A percentile compares a stretch with the other conserved stretches of the same genome.
These are phyloP conservation scores for Yueomyces sp. DNA, from an alignment of 805 yeast species.

Conservation along the genomic window DNA sequence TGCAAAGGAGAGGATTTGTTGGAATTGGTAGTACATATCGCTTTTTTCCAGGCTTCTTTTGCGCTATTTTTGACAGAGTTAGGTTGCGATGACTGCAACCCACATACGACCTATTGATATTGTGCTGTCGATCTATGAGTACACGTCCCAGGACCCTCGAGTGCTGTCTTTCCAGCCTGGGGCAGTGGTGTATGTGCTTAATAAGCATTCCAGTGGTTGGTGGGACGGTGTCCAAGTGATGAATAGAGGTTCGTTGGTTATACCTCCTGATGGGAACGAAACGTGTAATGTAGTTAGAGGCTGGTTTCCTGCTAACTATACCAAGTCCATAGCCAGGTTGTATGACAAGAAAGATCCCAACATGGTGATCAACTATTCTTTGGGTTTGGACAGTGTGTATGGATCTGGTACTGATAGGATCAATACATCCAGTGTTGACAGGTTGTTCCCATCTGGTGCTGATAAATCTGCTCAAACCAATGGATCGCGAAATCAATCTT, in stretches of 20 bases:
- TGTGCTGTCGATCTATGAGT: conserved; percentile 6
- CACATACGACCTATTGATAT: conserved; percentile 4
- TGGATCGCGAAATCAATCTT: too few species aligned
- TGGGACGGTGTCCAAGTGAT: conserved; percentile 66
- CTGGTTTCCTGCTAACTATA: conserved; percentile 52
- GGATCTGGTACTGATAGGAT: too few species aligned
- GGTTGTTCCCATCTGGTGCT: too few species aligned
- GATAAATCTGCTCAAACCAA: too few species aligned
- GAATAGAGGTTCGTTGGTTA: conserved; percentile 4
- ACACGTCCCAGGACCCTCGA: conserved; percentile 2
- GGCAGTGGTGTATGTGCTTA: conserved; percentile 55
- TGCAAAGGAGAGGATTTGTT: too few species aligned
- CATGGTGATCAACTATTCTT: too few species aligned
- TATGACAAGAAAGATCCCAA: too few species aligned
- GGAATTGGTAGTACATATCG: too few species aligned
- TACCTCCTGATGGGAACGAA: neutral
- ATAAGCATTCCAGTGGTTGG: conserved; percentile 60
- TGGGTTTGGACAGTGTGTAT: too few species aligned
- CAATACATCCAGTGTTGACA: too few species aligned
- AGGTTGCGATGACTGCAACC: neutral
- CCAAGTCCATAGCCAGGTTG: neutral
- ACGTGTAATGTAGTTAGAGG: conserved; percentile 37
- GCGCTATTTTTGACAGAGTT: too few species aligned
- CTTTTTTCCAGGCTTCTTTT: too few species aligned
- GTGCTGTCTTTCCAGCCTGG: conserved; percentile 30